phyloP scores from a whole-genome alignment of 2,329 filamentous ascomycete species.

The Triangularia setosa region DNA sequence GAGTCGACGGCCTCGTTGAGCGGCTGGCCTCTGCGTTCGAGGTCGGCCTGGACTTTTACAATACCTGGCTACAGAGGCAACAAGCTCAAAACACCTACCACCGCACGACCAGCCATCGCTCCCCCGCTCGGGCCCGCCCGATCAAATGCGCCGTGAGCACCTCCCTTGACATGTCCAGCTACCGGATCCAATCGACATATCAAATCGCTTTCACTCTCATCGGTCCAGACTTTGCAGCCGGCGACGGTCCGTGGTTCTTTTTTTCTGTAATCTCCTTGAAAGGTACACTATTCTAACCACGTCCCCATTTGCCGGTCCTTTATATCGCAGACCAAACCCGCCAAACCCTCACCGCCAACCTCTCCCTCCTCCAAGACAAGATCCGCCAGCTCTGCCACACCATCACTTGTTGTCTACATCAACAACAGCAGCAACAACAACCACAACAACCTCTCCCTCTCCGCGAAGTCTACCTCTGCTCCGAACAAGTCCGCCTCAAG shows the following conservation, averaged over 20 bases:
- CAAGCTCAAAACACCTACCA: conserved; percentile 34
- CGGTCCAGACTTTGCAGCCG: conserved; percentile 33
- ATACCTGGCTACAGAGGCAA: conserved; percentile 34
- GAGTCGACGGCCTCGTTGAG: conserved; percentile 30
- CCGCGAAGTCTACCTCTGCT: background rate
- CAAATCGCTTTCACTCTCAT: conserved; percentile 33
- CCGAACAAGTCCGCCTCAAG: background rate
- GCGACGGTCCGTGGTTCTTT: conserved; percentile 32
- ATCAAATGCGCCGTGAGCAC: conserved; percentile 34
- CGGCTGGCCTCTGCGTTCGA: conserved; percentile 32
- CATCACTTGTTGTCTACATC: background rate
- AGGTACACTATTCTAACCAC: background rate
- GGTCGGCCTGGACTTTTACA: conserved; percentile 32
- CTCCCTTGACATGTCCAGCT: conserved; percentile 32
- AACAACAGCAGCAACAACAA: background rate
- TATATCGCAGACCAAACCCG: background rate
- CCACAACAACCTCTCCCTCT: background rate
- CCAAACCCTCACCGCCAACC: background rate
- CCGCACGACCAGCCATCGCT: conserved; percentile 7
- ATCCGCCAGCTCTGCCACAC: background rate
- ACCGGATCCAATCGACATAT: conserved; percentile 33
- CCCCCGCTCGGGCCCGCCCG: conserved; percentile 1
- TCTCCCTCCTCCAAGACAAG: background rate
- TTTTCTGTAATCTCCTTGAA: background rate
- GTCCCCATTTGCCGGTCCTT: background rate